Percentiles rank a stretch among this genome's conserved stretches.
Evolutionary conservation across 202 grass and related monocot species (phyloP).

Genomic region (Carex sylvatica): DNA sequence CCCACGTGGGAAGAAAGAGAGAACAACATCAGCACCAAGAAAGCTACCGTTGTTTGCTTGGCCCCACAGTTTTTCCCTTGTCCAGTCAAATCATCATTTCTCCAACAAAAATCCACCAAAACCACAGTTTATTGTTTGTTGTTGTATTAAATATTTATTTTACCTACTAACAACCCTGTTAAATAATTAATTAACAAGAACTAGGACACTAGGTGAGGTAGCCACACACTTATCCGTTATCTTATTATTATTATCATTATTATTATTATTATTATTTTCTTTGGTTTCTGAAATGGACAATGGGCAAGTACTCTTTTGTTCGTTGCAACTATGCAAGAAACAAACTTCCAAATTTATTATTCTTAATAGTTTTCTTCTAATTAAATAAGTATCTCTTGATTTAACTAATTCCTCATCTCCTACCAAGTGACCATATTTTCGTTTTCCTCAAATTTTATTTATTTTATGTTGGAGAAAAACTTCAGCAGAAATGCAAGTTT

Average conservation of each 20-base stretch:
- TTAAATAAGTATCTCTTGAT: not conserved
- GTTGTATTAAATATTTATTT: not conserved
- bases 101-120: conserved; percentile 14
- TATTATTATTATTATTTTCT: not conserved
- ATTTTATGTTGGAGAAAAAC: not conserved
- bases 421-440: too few species aligned
- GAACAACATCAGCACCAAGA: not conserved
- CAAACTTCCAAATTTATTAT: not conserved
- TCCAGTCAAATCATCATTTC: not conserved
- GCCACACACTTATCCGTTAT: conserved; percentile 17
- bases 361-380: not conserved
- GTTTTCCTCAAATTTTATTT: not conserved
- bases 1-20: not conserved
- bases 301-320: not conserved
- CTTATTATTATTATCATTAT: too few species aligned
- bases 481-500: not conserved
- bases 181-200: conserved; percentile 4
- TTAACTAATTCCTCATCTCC: too few species aligned
- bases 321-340: not conserved
- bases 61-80: not conserved
- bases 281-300: not conserved
- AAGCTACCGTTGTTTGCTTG: conserved; percentile 23
- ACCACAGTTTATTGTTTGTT: not conserved
- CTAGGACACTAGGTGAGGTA: not conserved
- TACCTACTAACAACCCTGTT: conserved; percentile 1